Base-by-base conservation (phyloP, 805 yeast genomes). In the Lipomyces sp. region DNA sequence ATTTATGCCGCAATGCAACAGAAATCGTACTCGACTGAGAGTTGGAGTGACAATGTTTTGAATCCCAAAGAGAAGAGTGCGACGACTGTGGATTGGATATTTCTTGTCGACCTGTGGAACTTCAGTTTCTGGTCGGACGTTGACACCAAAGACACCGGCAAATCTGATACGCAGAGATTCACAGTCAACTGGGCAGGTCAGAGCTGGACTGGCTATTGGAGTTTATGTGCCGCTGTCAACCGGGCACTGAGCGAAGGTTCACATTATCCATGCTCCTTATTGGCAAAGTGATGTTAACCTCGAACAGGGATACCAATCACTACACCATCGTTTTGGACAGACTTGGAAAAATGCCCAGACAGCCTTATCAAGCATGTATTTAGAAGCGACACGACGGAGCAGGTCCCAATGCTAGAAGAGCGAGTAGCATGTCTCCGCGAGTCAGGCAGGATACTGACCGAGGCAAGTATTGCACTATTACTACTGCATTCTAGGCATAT, bases 181-280 rank as follows among this genome's bases (percentile, higher is more conserved):
- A 53, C 72, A 4, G 70, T 73, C 8, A 49, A 51, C 11, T 73
- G 65, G 56, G 49, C 65, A 2, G 70, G 65, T 18, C 34, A 53
- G 18, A 34, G 23, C 24, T 73, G 70, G 61, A 73, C 77, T 0
- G 76, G 76, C 10, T 73, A 73, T 60, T 72, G 76, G 76, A 70
- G 75, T 44, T 60, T 73, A 22, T 68, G 65, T 14, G 76, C 76
- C 1, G 72, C 73, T 11, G 61, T 73, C 16, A 68, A 73, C 55
- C 56, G 72, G n/a, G 76, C 76, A 1, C 51, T 73, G 22, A 71
- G 66, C 22, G 63, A 64, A n/a, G 61, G 57, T 54, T 31, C n/a
- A 36, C 16, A 33, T 8, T 11, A 23, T 13, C 18, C 14, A 18
- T 22, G 21, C 1, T 23, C 1, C 28, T 28, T 22, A 14, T 14